Base-by-base conservation (phyloP, 139 green algal species). In the Coelastrella sp. region DNA sequence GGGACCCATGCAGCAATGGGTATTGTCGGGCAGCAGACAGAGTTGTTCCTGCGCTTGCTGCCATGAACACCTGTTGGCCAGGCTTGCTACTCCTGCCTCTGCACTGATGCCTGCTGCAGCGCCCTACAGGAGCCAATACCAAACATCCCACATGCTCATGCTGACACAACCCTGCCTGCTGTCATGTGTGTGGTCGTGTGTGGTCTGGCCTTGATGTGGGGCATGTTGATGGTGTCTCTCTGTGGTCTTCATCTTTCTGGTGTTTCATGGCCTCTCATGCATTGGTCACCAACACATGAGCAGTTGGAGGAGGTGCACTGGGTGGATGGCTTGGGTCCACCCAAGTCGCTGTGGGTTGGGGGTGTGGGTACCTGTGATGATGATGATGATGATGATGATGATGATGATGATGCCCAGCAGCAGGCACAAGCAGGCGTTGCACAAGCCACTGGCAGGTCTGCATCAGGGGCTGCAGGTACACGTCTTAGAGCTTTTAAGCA, bases 251-350 rank as follows among this genome's bases (percentile, higher is more conserved):
- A 58, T 68, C 7, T 61, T 63, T 24, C 19, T 84, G 78, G 56
- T 68, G 49, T 56, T 56, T 49, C 35, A 49, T 49, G 35, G 35
- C 1, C 35, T 49, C 35, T 49, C 35, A 49, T 49, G 35, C 35
- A 49, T 49, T 49, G 35, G 3, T 49, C 35, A 49, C 35, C 10
- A 49, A 49, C 35, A 49, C 35, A 49, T 49, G 35, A 49, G 66
- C 72, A 89, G 85, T 60, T 90, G 73, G 85, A 84, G 74, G 73
- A 90, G 73, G 85, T 90, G 56, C 84, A 83, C 22, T 90, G 72
- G 70, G 20, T 90, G 20, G 85, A 84, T n/a, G 85, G 85, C 59
- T 59, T 90, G 25, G 85, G 85, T 11, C 85, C 83, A 11, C 25
- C 58, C 20, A 83, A 84, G 56, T 24, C 19, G 19, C 58, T 75